Evolutionary conservation across 768 basidiomycete species (phyloP), one percentile per base, ranked within the genome.

Genomic region (Dentipellis sp.): DNA sequence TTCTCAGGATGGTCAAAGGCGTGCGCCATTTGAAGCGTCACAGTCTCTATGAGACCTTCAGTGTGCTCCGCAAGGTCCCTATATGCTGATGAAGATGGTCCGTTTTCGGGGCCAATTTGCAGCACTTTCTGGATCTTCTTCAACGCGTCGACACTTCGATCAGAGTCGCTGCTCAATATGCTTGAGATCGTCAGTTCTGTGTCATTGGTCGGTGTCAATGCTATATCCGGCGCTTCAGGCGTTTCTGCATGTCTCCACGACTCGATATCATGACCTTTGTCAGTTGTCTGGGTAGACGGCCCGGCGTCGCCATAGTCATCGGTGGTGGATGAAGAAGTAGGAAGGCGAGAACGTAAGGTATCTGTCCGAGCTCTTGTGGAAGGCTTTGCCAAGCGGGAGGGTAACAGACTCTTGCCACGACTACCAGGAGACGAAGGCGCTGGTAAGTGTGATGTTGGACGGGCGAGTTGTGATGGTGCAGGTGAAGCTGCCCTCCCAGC

Each of bases 81-180:
- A 68, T 92, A 93, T 60, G 81, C 79, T 7, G 81, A 75, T 19
- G 79, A 83, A 6, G 82, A 75, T 34, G 81, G 81, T 5, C 87
- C 89, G 19, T 78, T 78, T 53, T 92, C 88, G 10, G 91, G 84
- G 10, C 83, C 80, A 11, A 86, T 74, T 56, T 86, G 79, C 21
- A 99, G 76, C 58, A 91, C 87, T 66, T 85, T 87, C 67, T 98
- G 94, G 53, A 97, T 81, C 65, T 82, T 87, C 75, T 99, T 99
- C 64, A 99, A 74, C 0, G 93, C 91, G 58, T 98, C 94, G 23
- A 97, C 93, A 64, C 91, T 92, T 23, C 86, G 80, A 19, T 80
- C 72, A 0, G 91, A 80, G 73, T 97, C 92, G 58, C 84, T 89
- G 66, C 90, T 92, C 50, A 94, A 77, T 53, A 95, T 92, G 56